Base-by-base conservation (phyloP, 352 stramenopile genomes). In the Hyaloperonospora brassicae region DNA sequence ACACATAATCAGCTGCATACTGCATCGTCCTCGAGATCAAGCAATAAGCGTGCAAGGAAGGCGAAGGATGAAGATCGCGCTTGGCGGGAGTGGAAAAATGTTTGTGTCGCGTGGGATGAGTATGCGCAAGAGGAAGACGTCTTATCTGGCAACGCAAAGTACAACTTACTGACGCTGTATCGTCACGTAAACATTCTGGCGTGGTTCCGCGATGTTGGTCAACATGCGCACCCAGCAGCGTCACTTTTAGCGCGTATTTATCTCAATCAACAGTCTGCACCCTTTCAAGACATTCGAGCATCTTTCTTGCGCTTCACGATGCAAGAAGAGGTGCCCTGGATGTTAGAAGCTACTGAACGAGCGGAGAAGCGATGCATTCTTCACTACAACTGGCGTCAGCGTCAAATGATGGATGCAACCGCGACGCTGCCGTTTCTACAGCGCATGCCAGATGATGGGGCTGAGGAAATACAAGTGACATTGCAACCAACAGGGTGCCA, bases 101-200 rank as follows among this genome's bases (percentile, higher is more conserved):
- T 71, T 8, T 63, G 62, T 21, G 62, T 75, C 4, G 62, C 64
- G 5, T 75, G 62, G 62, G 66, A 75, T 34, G 47, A 54, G 5
- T 46, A 66, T 44, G 66, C 59, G n/a, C 52, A 34, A 2, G 51
- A 68, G 14, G 53, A 56, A 1, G 55, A 42, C 7, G 63, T 67
- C 22, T 52, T 75, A 34, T 74, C 64, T 52, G 62, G 66, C 51
- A 75, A 72, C 39, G 61, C 61, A 17, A 59, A 75, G 53, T 75
- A 75, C 50, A 75, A 72, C 41, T 50, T 72, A 46, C 52, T 68
- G 10, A 75, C 72, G 44, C 42, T 72, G 51, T 75, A 70, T 38
- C 66, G 72, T 47, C 62, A 68, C 36, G 66, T 75, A 41, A 41
- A 75, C 46, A 66, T 75, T 43, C 60, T 75, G 2, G 60, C 61